A percentile compares a stretch with the other conserved stretches of the same genome.
Conservation (phyloP, 2,329 filamentous ascomycete genomes). For the Aaosphaeria pasadenensis region DNA sequence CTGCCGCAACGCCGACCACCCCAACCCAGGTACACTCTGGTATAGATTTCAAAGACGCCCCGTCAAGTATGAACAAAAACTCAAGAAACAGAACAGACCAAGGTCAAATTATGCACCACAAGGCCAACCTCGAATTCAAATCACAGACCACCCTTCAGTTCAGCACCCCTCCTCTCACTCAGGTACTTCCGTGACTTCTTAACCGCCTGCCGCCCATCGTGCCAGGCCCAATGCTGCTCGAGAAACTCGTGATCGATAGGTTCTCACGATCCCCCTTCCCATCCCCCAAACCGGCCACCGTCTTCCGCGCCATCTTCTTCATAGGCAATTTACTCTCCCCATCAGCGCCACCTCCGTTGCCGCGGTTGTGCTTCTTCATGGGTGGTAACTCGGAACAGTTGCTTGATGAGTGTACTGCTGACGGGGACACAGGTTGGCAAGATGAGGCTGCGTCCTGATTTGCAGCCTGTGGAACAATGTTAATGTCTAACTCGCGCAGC, state of each 20-base stretch:
- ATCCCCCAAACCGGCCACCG: conserved; percentile 29
- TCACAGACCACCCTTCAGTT: too few relatives aligned
- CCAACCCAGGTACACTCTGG: too few relatives aligned
- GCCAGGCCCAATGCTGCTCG: conserved; percentile 38
- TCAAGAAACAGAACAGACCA: too few relatives aligned
- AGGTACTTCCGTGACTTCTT: too few relatives aligned
- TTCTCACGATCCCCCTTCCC: conserved; percentile 42
- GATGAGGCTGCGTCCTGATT: conserved; percentile 12
- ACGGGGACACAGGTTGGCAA: conserved; percentile 26
- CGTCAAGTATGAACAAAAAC: too few relatives aligned
- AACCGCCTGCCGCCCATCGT: conserved; percentile 12
- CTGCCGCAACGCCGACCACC: too few relatives aligned
- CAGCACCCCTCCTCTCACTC: too few relatives aligned
- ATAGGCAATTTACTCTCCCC: conserved; percentile 43
- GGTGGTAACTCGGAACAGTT: conserved; percentile 24
- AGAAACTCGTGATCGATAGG: conserved; percentile 38
- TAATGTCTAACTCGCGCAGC: conserved; percentile 50
- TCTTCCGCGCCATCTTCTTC: conserved; percentile 42
- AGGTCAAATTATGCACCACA: too few relatives aligned
- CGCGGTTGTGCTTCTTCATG: conserved; percentile 45
- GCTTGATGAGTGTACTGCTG: conserved; percentile 10
- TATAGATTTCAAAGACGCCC: too few relatives aligned
- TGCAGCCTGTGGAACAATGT: conserved; percentile 35
- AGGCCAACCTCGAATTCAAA: too few relatives aligned
- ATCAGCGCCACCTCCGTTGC: conserved; percentile 15